Percentiles rank a stretch among this genome's conserved stretches.
Conservation (phyloP, 768 basidiomycete genomes). For the Tephrocybe rancida region DNA sequence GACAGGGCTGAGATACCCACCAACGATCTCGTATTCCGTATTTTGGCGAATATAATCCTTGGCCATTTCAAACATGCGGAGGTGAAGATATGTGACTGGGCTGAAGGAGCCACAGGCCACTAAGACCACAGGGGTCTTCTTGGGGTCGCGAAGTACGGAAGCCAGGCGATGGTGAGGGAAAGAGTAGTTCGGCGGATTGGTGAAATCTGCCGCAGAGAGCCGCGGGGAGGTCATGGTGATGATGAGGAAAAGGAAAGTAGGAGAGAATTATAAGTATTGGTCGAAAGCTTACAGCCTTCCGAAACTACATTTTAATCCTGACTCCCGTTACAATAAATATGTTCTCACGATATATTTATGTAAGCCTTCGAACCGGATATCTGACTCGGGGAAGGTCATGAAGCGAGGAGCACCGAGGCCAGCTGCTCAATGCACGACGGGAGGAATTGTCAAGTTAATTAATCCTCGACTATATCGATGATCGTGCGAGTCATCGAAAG, state of each 20-base stretch:
- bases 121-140: slow-evolving; percentile 86
- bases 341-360: slow-evolving; percentile 30
- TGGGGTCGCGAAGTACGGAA: slow-evolving; percentile 55
- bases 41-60: slow-evolving; percentile 93
- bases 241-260: slow-evolving; percentile 12
- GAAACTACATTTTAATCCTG: too few species aligned
- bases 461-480: too few species aligned
- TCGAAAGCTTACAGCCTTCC: slow-evolving; percentile 1
- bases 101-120: slow-evolving; percentile 99
- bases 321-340: slow-evolving; percentile 8
- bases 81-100: slow-evolving; percentile 95
- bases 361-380: neutral
- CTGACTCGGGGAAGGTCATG: neutral
- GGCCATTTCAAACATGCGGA: slow-evolving; percentile 99
- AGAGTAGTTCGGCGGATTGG: slow-evolving; percentile 64
- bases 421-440: too few species aligned
- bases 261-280: slow-evolving; percentile 3
- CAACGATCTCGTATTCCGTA: slow-evolving; percentile 91
- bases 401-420: too few species aligned
- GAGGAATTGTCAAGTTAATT: too few species aligned
- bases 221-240: slow-evolving; percentile 25
- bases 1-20: slow-evolving; percentile 96
- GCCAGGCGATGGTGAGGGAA: slow-evolving; percentile 70
- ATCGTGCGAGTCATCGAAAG: too few species aligned
- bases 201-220: slow-evolving; percentile 49